Base-by-base conservation (phyloP, 345 rosid genomes). In the Tarenaya hassleriana region DNA sequence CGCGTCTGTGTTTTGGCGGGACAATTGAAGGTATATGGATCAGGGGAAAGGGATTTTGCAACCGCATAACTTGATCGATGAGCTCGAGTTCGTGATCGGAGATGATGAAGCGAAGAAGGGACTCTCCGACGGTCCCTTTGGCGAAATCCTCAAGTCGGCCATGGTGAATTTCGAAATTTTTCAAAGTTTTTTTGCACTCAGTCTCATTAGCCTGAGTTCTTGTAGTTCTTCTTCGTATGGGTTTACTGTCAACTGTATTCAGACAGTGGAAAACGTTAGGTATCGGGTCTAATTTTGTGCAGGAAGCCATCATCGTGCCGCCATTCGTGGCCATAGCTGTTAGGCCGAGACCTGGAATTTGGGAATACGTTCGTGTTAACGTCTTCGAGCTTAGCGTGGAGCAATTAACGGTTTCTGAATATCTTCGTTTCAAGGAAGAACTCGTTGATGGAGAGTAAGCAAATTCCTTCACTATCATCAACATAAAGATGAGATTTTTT, bases 341-440 rank as follows among this genome's bases (percentile, higher is more conserved):
- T 69, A 90, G 99, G 40, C 99, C 99, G 37, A 79, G 97, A 61
- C 99, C 90, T 37, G 99, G 99, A 56, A 95, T 92, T 54, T 92
- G 99, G 99, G 99, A 92, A 71, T 92, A 69, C 53, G 83, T 88
- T 40, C 95, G 99, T 46, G 97, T 92, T 37, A 85, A 88, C 69
- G 85, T 88, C 42, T 35, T 63, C 34, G 83, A 94, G 61, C 87
- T 94, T 51, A 80, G 77, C 38, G 99, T 94, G 62, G 99, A 94
- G 47, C 84, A 94, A 19, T 58, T 94, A 46, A 65, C 52, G 51
- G 86, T 82, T 56, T 67, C 99, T 16, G 94, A 88, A 66, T 94
- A 88, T 63, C 99, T 94, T 58, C 20, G 33, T 51, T 94, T 88
- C 69, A 94, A 94, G 66, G 99, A 94, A 68, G 91, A 72, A 49